Conservation (phyloP, 163 green algal genomes). For the Scenedesmus sp. region DNA sequence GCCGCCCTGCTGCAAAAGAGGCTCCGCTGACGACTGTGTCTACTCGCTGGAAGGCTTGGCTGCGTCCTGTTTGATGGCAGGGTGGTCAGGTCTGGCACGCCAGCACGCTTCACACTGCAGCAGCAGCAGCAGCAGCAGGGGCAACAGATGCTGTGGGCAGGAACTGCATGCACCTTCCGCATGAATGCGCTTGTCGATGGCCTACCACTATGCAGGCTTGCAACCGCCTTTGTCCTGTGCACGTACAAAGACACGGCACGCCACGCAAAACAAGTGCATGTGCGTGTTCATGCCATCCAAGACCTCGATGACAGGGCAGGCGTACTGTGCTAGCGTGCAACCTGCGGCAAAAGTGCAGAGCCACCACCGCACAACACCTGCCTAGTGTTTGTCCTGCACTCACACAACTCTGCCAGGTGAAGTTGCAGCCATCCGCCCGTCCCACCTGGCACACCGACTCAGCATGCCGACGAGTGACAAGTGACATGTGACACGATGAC, state of each 20-base stretch:
- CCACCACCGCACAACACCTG: neutral
- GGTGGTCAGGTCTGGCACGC: slow-evolving; percentile 61
- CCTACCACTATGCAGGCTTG: too few relatives aligned
- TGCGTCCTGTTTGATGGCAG: slow-evolving; percentile 22
- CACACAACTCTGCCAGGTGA: neutral
- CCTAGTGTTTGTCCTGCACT: neutral
- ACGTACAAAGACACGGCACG: too few relatives aligned
- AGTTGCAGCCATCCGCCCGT: neutral
- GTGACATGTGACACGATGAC: neutral
- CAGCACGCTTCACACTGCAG: slow-evolving; percentile 62
- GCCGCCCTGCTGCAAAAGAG: neutral
- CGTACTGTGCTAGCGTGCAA: too few relatives aligned
- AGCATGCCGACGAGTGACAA: neutral
- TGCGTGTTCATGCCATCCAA: too few relatives aligned
- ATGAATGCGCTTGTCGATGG: too few relatives aligned
- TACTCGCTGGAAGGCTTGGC: neutral
- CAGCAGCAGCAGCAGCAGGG: neutral
- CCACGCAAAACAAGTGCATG: too few relatives aligned
- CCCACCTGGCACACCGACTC: too few relatives aligned
- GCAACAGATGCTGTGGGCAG: too few relatives aligned
- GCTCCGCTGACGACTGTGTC: too few relatives aligned
- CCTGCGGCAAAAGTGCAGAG: neutral
- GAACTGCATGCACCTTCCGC: neutral
- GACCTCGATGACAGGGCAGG: too few relatives aligned
- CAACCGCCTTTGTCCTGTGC: too few relatives aligned